Conservation (phyloP, 2,329 filamentous ascomycete genomes). For the Xylariaceae sp. region DNA sequence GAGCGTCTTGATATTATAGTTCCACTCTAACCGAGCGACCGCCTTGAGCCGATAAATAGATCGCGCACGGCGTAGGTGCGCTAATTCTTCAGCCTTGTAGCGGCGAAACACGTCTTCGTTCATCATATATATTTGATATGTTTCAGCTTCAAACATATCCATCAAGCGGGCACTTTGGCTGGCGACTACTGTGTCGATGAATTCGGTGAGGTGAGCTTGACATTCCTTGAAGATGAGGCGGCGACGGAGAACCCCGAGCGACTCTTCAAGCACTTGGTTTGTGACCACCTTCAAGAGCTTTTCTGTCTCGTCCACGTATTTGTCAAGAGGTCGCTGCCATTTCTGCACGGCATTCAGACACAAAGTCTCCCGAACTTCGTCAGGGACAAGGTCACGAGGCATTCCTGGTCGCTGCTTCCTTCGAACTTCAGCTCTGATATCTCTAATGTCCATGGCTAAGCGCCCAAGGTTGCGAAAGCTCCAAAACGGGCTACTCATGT, state of each 20-base stretch:
- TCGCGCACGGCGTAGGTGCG: constrained; percentile 45
- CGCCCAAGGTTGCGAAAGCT: constrained; percentile 39
- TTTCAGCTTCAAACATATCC: constrained; percentile 52
- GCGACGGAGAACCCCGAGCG: constrained; percentile 47
- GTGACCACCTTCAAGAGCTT: constrained; percentile 47
- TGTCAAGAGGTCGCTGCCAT: constrained; percentile 55
- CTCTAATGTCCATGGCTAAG: constrained; percentile 44
- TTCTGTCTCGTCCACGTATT: constrained; percentile 48
- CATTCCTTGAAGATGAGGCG: constrained; percentile 50
- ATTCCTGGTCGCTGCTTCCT: constrained; percentile 55
- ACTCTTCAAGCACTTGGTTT: constrained; percentile 42
- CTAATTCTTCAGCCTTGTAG: constrained; percentile 46
- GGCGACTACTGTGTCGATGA: constrained; percentile 40
- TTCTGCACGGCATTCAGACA: constrained; percentile 55
- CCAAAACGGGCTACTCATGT: constrained; percentile 33
- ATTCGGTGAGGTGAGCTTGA: constrained; percentile 40
- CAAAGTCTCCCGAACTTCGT: constrained; percentile 58
- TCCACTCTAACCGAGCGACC: constrained; percentile 37
- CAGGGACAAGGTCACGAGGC: constrained; percentile 53
- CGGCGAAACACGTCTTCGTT: constrained; percentile 47
- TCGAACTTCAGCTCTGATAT: constrained; percentile 55
- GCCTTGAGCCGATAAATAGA: constrained; percentile 49
- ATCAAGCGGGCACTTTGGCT: constrained; percentile 38
- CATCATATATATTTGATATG: constrained; percentile 55
- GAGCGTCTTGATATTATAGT: constrained; percentile 19